These are phyloP conservation scores for Vitis hybrid DNA, from an alignment of 177 flowering plant genomes.

Conservation along the genomic window DNA sequence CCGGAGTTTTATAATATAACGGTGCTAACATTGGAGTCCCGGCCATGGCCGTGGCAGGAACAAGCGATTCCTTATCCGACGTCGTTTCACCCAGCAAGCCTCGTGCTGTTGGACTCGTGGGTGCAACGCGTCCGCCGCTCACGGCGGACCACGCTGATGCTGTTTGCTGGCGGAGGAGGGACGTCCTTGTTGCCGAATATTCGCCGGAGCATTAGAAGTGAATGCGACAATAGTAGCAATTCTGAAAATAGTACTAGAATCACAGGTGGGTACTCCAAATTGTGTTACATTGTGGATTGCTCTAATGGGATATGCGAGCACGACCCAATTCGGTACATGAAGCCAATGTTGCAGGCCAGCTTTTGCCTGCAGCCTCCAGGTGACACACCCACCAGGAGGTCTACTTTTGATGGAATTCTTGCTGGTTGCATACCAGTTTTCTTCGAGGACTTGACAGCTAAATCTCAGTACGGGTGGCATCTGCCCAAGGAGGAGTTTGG, in stretches of 20 bases:
- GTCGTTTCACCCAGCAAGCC: conserved; percentile 77
- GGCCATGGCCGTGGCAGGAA: conserved; percentile 94
- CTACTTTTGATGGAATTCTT: conserved; percentile 77
- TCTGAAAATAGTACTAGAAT: neutral
- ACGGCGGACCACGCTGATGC: conserved; percentile 47
- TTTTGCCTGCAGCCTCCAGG: conserved; percentile 98
- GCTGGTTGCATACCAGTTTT: conserved; percentile 98
- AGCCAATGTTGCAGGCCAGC: conserved; percentile 73
- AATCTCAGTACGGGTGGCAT: conserved; percentile 79
- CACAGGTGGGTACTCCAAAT: conserved; percentile 19
- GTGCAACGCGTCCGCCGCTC: conserved; percentile 52
- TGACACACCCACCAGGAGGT: conserved; percentile 83
- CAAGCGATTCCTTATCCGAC: conserved; percentile 87
- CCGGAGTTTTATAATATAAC: conserved; percentile 81
- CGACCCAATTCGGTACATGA: conserved; percentile 80
- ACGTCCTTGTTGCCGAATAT: conserved; percentile 56
- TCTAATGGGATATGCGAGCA: conserved; percentile 82
- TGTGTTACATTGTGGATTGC: conserved; percentile 81
- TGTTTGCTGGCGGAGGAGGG: conserved; percentile 93
- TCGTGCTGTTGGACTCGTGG: conserved; percentile 59
- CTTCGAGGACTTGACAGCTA: conserved; percentile 82
- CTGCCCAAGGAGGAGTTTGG: conserved; percentile 53
- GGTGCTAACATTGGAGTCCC: conserved; percentile 56
- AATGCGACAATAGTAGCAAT: conserved; percentile 43
- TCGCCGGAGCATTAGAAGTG: conserved; percentile 67